Evolutionary conservation across 1,284 basidiomycete genomes (phyloP).

Genomic region (Golubevia pallescens): DNA sequence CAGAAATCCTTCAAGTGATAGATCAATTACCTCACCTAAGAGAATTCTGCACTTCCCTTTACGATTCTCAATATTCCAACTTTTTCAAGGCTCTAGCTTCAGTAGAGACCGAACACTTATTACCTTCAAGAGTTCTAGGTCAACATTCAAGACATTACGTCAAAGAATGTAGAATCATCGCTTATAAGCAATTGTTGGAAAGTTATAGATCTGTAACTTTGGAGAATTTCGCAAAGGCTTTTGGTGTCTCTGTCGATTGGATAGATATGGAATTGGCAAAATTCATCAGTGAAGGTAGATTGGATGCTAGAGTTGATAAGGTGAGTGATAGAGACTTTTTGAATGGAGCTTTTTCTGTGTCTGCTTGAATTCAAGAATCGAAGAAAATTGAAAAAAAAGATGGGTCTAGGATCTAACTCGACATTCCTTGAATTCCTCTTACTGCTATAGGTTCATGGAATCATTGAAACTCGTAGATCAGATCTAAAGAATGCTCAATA

Average conservation of each 20-base stretch:
- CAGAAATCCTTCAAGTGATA: slow-evolving; percentile 49
- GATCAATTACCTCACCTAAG: slow-evolving; percentile 59
- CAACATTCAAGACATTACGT: slow-evolving; percentile 60
- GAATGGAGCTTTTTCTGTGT: too few species aligned
- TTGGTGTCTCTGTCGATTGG: slow-evolving; percentile 55
- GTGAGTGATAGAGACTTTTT: too few species aligned
- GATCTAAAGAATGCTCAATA: slow-evolving; percentile 62
- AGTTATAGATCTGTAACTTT: slow-evolving; percentile 58
- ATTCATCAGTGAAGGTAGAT: slow-evolving; percentile 59
- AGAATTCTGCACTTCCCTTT: slow-evolving; percentile 46
- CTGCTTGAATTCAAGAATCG: too few species aligned
- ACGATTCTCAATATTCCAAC: slow-evolving; percentile 58
- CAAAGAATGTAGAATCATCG: slow-evolving; percentile 61
- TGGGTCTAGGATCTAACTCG: neutral
- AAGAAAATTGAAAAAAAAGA: too few species aligned
- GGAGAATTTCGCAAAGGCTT: slow-evolving; percentile 59
- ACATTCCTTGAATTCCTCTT: neutral
- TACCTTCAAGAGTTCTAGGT: slow-evolving; percentile 52
- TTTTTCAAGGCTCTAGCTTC: slow-evolving; percentile 60
- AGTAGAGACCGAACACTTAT: slow-evolving; percentile 56
- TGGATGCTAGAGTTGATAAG: slow-evolving; percentile 62
- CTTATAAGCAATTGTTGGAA: slow-evolving; percentile 61
- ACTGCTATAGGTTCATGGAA: slow-evolving; percentile 25
- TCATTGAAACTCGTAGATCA: slow-evolving; percentile 59
- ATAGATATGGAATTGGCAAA: slow-evolving; percentile 57